Base-by-base conservation (phyloP, 1,284 basidiomycete species). In the Ustilago bromivora region DNA sequence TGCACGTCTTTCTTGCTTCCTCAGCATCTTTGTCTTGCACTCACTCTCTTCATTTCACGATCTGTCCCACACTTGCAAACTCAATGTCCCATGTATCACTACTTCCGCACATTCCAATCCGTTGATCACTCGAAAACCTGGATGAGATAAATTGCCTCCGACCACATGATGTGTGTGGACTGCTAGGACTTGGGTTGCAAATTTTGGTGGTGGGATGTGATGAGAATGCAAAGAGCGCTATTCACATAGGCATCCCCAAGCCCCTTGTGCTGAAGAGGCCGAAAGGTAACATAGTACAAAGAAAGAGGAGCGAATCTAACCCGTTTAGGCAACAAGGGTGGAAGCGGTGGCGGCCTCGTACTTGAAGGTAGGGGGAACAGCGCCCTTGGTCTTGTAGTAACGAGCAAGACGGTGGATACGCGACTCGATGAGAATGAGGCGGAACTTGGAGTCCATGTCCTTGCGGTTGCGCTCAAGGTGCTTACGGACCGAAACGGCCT, bases 341-440 rank as follows among this genome's bases (percentile, higher is more conserved):
- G 84, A 85, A 67, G 85, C 85, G 51, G 85, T 86, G 52, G 85
- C 82, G 58, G 83, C 82, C 82, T 86, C 85, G 81, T 86, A 86
- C 81, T 86, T 98, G 94, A 98, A 98, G 76, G 94, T 95, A 84
- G 96, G 95, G 73, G 95, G 91, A 82, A 99, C 92, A 90, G 96
- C 94, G 89, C 96, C 94, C 91, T 93, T 96, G 86, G 94, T 93
- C 91, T 95, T 96, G 92, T 98, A 98, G 91, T 98, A 98, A 83
- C 93, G 91, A 59, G 92, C 92, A 78, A 95, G 90, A 66, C 96
- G 92, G 91, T 99, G 96, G 89, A 99, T 98, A 87, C 96, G 92
- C 84, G 95, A 97, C 91, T 99, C 96, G 90, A 98, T 96, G 84
- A 98, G 90, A 90, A 96, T 96, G 86, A 96, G 87, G 78, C 87